These are phyloP conservation scores for Naganishia vishniacii DNA, from an alignment of 768 basidiomycete species.

Conservation along the genomic window DNA sequence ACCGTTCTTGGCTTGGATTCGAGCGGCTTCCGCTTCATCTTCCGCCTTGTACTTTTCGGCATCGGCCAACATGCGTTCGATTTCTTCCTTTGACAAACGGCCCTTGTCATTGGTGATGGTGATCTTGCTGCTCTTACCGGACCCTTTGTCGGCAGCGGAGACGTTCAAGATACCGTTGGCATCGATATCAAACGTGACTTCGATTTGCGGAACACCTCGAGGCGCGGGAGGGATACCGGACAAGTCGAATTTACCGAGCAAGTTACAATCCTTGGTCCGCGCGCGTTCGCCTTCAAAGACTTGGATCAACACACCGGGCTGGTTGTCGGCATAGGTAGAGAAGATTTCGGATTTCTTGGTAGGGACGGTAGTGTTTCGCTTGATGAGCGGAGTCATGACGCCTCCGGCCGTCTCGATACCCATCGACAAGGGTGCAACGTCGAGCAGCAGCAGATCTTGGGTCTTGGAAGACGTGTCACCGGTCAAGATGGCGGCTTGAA, in stretches of 20 bases:
- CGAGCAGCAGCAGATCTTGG: constrained; percentile 85
- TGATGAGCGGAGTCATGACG: constrained; percentile 95
- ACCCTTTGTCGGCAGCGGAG: constrained; percentile 51
- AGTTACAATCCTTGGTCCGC: constrained; percentile 97
- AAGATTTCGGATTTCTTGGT: constrained; percentile 96
- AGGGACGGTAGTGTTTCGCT: constrained; percentile 96
- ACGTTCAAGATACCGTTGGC: constrained; percentile 63
- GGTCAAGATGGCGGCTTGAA: constrained; percentile 96
- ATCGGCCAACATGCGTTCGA: constrained; percentile 56
- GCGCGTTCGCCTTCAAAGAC: constrained; percentile 97
- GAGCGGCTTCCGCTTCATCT: constrained; percentile 41
- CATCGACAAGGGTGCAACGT: constrained; percentile 92
- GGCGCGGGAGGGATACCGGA: constrained; percentile 53
- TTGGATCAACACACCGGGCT: constrained; percentile 93
- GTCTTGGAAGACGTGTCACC: constrained; percentile 92
- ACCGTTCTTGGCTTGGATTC: constrained; percentile 66
- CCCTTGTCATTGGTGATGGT: constrained; percentile 96
- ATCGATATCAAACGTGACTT: constrained; percentile 57
- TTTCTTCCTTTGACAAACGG: constrained; percentile 66
- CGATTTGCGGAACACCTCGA: constrained; percentile 53
- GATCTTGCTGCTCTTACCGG: constrained; percentile 62
- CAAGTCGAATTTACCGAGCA: constrained; percentile 80
- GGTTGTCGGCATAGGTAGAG: constrained; percentile 89
- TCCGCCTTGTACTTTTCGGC: constrained; percentile 52
- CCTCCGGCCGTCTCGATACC: constrained; percentile 99